Evolutionary conservation across 1,284 basidiomycete species (phyloP), one percentile per base, ranked within the genome.

Genomic region (Pyrrhoderma noxium): DNA sequence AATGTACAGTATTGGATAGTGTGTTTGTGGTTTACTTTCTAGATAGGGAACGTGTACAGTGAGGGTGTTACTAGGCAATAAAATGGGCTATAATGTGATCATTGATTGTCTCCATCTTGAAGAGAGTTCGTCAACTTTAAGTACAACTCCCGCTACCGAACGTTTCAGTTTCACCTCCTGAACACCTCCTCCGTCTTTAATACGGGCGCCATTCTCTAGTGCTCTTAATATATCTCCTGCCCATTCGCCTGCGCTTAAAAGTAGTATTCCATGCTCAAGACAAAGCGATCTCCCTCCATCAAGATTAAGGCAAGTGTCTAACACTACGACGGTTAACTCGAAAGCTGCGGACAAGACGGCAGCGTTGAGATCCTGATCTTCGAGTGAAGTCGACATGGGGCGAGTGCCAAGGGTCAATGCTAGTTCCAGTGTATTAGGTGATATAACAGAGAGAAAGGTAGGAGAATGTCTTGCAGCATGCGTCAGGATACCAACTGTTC

Each of bases 201-300:
- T 69, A 49, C 70, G 74, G 31, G 75, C 64, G 0, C 90, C 89
- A 49, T 74, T 74, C 57, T 89, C 88, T 52, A 92, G 64, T 31
- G 64, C 65, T 5, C 72, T 67, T 59, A 94, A 88, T 2, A 93
- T 72, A 36, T 71, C 72, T 5, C 73, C 73, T 0, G 88, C 89
- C 92, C 92, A 96, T 61, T 93, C 89, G 8, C 82, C 82, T 0
- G 77, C 67, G 0, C 83, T 84, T 16, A 89, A 65, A n/a, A 95
- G 62, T 18, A 93, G 67, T 19, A 75, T 67, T 0, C 84, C 77
- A 59, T 89, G 79, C 47, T 92, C 88, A 35, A 87, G 69, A n/a
- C 85, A 77, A 27, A 97, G 66, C 1, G 80, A 76, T 34, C 78
- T 73, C 0, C 93, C 93, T 2, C 72, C 77, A 57, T 97, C 93